Evolutionary conservation across 1,139 yeast species (phyloP).

Genomic region (Kurtzmaniella quercitrusa): DNA sequence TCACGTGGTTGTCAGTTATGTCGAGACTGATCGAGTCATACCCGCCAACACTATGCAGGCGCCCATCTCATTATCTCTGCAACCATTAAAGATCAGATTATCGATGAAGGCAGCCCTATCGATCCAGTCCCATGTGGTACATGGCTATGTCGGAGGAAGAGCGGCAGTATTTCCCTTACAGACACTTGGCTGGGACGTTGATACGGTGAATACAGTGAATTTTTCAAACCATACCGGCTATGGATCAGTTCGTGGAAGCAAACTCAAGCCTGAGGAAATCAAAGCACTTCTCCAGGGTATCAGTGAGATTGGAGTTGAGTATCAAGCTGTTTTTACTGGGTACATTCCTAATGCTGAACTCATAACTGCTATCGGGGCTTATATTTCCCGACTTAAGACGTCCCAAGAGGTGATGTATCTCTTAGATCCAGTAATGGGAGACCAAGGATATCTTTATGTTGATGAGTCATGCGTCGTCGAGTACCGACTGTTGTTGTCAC

Average conservation of each 20-base stretch:
- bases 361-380: conserved; percentile 17
- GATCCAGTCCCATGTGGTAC: conserved; percentile 42
- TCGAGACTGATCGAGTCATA: not conserved
- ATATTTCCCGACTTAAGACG: conserved; percentile 14
- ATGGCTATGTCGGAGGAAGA: conserved; percentile 44
- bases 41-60: not conserved
- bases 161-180: conserved; percentile 43
- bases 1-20: not conserved
- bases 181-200: conserved; percentile 43
- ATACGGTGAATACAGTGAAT: conserved; percentile 38
- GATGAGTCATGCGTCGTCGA: conserved; percentile 62
- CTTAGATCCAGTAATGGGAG: conserved; percentile 94
- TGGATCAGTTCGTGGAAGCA: conserved; percentile 33
- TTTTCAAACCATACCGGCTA: conserved; percentile 47
- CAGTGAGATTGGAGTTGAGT: conserved; percentile 26
- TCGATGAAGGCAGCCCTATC: conserved; percentile 25
- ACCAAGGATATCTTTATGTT: conserved; percentile 80
- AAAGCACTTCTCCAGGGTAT: conserved; percentile 36
- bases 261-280: conserved; percentile 10
- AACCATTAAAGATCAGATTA: not conserved
- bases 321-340: conserved; percentile 31
- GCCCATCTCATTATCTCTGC: not conserved
- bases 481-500: conserved; percentile 53
- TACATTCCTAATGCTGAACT: conserved; percentile 34
- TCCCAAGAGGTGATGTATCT: conserved; percentile 45